Evolutionary conservation across 805 yeast genomes (phyloP).

Genomic region (Candida dajiaensis): DNA sequence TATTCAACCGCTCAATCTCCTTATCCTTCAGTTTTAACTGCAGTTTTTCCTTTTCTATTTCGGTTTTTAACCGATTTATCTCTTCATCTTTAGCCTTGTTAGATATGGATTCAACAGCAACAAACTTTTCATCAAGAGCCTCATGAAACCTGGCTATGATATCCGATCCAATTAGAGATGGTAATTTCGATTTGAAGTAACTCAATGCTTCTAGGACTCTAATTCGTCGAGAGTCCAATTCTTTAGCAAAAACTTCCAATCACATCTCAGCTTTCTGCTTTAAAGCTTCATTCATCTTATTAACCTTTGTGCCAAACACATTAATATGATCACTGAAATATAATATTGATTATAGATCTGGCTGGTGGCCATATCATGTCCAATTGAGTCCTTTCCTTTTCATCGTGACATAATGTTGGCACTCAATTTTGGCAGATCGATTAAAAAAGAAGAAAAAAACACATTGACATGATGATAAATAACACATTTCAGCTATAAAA

Average conservation of each 20-base stretch:
- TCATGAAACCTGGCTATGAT: neutral
- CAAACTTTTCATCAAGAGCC: neutral
- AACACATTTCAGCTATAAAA: neutral
- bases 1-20: conserved; percentile 13
- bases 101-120: neutral
- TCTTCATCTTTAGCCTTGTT: neutral
- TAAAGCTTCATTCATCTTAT: no score
- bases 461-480: neutral
- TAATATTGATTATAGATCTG: no score
- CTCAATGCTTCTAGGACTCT: neutral
- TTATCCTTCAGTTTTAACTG: conserved; percentile 13
- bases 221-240: neutral
- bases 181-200: neutral
- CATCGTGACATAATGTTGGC: no score
- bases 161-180: neutral
- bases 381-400: no score
- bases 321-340: no score
- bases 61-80: neutral
- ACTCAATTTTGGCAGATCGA: neutral
- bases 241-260: neutral
- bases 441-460: neutral
- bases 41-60: conserved; percentile 7
- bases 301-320: no score
- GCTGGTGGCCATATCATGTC: no score
- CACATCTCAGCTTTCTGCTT: no score